Base-by-base conservation (phyloP, 495 filamentous ascomycete genomes). In the Hypoxylon lienhwacheense region DNA sequence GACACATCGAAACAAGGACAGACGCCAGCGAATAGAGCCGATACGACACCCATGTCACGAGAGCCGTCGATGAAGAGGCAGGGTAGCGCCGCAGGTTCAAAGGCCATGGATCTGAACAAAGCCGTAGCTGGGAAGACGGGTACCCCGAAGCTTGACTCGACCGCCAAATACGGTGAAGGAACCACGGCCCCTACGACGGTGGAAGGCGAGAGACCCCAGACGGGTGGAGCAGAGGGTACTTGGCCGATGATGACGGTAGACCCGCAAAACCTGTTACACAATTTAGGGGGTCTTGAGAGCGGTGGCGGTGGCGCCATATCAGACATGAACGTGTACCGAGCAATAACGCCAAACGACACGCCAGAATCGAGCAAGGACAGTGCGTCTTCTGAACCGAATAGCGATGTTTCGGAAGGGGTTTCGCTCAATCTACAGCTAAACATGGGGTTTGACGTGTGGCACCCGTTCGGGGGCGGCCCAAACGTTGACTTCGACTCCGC, bases 341-440 rank as follows among this genome's bases (percentile, higher is more conserved):
- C 67, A 5, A 53, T 76, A 32, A 77, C 78, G 34, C 79, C 78
- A 0, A 79, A 82, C 24, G 77, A 81, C 52, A 82, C 79, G 7
- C 79, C 79, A 5, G 79, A 81, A 41, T 82, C 79, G 6, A 75
- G 72, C 63, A 79, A 80, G 57, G 76, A 81, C 43, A 72, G 73
- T 53, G 72, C 72, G 4, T 56, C 65, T 32, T 80, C 78, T 19
- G 79, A 82, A 45, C 74, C 75, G 16, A 81, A 73, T 37, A 80
- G 77, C 58, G 79, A 82, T 42, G 71, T 81, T 19, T 73, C 74
- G 8, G 78, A 81, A 37, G 67, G 66, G 1, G 70, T 74, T 4
- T 47, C 61, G 8, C 58, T 67, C 2, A 67, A 60, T 11, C 51
- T 74, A n/a, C 68, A 57, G 19, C 32, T 74, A 6, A 58, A 70